Conservation (phyloP, 495 filamentous ascomycete species). For the Xylaria sp. region DNA sequence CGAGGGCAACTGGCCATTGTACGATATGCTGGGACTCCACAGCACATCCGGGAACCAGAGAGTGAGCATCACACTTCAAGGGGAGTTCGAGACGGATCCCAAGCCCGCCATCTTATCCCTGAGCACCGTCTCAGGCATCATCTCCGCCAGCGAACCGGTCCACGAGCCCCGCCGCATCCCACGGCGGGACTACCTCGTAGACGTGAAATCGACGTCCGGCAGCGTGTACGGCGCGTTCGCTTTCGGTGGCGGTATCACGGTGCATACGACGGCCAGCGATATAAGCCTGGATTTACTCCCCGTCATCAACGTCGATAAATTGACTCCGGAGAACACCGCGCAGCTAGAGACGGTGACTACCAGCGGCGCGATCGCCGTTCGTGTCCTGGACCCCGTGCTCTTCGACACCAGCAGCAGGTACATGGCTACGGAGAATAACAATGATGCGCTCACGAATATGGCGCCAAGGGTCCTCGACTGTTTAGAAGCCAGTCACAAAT, state of each 20-base stretch:
- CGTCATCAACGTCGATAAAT: slow-evolving; percentile 35
- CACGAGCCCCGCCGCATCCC: slow-evolving; percentile 38
- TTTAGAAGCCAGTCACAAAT: slow-evolving; percentile 40
- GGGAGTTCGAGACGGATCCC: slow-evolving; percentile 30
- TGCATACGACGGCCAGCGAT: slow-evolving; percentile 41
- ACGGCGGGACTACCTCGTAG: slow-evolving; percentile 50
- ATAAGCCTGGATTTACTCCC: slow-evolving; percentile 45
- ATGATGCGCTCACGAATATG: neutral
- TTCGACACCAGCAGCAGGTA: slow-evolving; percentile 16
- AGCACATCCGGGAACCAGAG: slow-evolving; percentile 47
- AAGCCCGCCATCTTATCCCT: slow-evolving; percentile 46
- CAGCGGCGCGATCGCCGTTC: slow-evolving; percentile 42
- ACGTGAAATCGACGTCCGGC: slow-evolving; percentile 47
- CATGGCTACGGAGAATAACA: neutral
- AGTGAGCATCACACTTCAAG: slow-evolving; percentile 47
- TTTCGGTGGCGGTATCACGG: slow-evolving; percentile 33
- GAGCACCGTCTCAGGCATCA: slow-evolving; percentile 43
- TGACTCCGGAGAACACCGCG: slow-evolving; percentile 1
- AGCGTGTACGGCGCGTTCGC: slow-evolving; percentile 41
- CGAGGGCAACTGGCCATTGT: slow-evolving; percentile 51
- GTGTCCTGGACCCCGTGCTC: slow-evolving; percentile 49
- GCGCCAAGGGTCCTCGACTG: slow-evolving; percentile 30
- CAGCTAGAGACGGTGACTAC: slow-evolving; percentile 42
- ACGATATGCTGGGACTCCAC: slow-evolving; percentile 47
- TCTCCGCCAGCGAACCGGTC: slow-evolving; percentile 47